Evolutionary conservation across 257 asterid genomes (phyloP).

Genomic region (Solanum lycopersicoides): DNA sequence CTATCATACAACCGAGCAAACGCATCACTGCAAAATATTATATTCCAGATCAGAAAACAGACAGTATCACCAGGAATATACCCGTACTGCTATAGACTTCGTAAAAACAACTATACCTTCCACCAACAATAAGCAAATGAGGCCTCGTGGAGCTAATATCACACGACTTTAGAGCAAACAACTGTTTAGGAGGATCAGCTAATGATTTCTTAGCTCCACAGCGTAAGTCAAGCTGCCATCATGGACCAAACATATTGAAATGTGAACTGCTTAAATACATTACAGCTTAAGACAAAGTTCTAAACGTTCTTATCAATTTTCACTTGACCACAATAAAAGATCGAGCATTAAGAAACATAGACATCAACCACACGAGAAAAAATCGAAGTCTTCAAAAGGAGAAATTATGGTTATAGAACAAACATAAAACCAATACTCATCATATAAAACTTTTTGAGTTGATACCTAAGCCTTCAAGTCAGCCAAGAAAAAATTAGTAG

Average conservation of each 20-base stretch:
- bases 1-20: constrained; percentile 98
- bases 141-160: constrained; percentile 90
- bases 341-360: not conserved
- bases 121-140: constrained; percentile 95
- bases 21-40: constrained; percentile 66
- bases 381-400: not conserved
- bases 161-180: constrained; percentile 79
- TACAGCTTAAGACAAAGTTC: not conserved
- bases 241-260: not conserved
- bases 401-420: not conserved
- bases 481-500: not conserved
- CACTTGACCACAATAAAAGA: not conserved
- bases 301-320: not conserved
- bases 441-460: not conserved
- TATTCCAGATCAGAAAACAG: not conserved
- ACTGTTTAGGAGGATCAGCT: constrained; percentile 76
- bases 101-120: constrained; percentile 43
- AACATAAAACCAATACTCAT: not conserved
- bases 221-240: constrained; percentile 87
- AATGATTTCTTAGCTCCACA: constrained; percentile 79
- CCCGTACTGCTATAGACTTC: not conserved
- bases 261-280: not conserved
- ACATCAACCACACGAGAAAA: not conserved
- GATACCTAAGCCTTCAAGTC: not conserved
- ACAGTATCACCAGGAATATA: not conserved